Percentiles rank a stretch among this genome's conserved stretches.
Evolutionary conservation across 768 basidiomycete species (phyloP).

Genomic region (Leccinum imitatum): DNA sequence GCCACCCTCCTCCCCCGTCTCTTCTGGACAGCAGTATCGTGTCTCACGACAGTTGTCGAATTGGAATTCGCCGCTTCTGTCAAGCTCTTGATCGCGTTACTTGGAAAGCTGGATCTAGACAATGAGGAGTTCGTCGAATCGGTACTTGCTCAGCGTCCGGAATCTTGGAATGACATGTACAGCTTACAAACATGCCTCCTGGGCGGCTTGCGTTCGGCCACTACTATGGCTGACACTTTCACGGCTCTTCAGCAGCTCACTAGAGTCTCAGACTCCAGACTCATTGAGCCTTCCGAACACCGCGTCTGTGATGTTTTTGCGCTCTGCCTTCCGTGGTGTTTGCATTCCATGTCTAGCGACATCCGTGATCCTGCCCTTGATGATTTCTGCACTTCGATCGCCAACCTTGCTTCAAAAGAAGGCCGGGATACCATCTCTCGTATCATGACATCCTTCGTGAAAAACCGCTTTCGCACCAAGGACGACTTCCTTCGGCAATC

Average conservation of each 20-base stretch:
- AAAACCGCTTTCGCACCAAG: constrained; percentile 83
- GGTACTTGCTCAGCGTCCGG: constrained; percentile 66
- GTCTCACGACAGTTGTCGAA: constrained; percentile 80
- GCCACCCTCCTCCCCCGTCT: constrained; percentile 70
- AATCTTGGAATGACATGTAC: constrained; percentile 64
- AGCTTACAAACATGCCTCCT: constrained; percentile 71
- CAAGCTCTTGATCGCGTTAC: constrained; percentile 59
- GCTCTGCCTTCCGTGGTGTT: constrained; percentile 82
- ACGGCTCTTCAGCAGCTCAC: constrained; percentile 63
- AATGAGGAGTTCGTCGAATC: constrained; percentile 66
- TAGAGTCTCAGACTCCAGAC: constrained; percentile 54
- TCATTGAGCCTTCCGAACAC: constrained; percentile 70
- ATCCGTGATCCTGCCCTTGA: constrained; percentile 56
- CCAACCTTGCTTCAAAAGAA: constrained; percentile 67
- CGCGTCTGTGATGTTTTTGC: constrained; percentile 84
- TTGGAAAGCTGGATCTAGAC: constrained; percentile 69
- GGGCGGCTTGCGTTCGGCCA: constrained; percentile 76
- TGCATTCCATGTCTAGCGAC: constrained; percentile 74
- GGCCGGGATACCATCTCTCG: constrained; percentile 77
- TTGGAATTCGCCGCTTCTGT: constrained; percentile 72
- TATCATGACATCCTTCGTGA: constrained; percentile 88
- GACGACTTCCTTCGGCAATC: constrained; percentile 95
- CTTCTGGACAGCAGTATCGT: constrained; percentile 85
- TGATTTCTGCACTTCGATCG: constrained; percentile 72
- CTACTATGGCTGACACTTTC: constrained; percentile 65